Evolutionary conservation across 352 stramenopile species (phyloP).

Genomic region (Globisporangium canariense): DNA sequence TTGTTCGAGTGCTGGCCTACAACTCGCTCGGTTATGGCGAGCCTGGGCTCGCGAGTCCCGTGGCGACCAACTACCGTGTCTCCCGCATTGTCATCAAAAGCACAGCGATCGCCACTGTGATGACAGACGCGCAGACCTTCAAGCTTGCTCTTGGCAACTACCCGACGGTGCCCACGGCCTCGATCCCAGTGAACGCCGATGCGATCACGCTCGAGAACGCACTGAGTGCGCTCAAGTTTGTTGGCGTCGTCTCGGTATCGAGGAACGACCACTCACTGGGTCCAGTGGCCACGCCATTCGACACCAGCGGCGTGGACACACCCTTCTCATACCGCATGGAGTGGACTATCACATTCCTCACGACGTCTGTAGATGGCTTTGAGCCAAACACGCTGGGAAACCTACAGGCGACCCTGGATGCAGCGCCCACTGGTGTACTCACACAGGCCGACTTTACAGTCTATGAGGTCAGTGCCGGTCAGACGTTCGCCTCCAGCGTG

Average conservation of each 20-base stretch:
- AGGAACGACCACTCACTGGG: slow-evolving; percentile 63
- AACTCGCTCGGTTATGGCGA: slow-evolving; percentile 77
- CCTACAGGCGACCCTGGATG: slow-evolving; percentile 30
- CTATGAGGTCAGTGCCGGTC: slow-evolving; percentile 29
- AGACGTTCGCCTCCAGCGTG: slow-evolving; percentile 14
- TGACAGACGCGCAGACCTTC: slow-evolving; percentile 42
- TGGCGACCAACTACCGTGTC: slow-evolving; percentile 51
- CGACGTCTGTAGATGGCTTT: slow-evolving; percentile 41
- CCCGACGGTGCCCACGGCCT: slow-evolving; percentile 21
- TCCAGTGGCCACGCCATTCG: slow-evolving; percentile 30
- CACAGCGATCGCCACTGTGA: slow-evolving; percentile 26
- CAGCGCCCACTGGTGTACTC: slow-evolving; percentile 18
- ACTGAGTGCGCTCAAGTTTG: slow-evolving; percentile 40
- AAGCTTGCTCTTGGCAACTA: slow-evolving; percentile 61
- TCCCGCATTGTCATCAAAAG: slow-evolving; percentile 38
- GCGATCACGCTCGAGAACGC: slow-evolving; percentile 50
- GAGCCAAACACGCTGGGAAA: slow-evolving; percentile 45
- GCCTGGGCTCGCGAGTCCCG: slow-evolving; percentile 34
- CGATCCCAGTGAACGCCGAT: slow-evolving; percentile 48
- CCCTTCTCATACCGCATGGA: slow-evolving; percentile 38
- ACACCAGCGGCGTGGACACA: slow-evolving; percentile 44
- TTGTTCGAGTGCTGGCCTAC: slow-evolving; percentile 79
- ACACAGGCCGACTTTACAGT: slow-evolving; percentile 21
- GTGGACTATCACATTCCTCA: slow-evolving; percentile 81
- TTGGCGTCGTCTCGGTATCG: slow-evolving; percentile 56